Base-by-base conservation (phyloP, 2,329 filamentous ascomycete genomes). In the Phaeosphaeriaceae sp. region DNA sequence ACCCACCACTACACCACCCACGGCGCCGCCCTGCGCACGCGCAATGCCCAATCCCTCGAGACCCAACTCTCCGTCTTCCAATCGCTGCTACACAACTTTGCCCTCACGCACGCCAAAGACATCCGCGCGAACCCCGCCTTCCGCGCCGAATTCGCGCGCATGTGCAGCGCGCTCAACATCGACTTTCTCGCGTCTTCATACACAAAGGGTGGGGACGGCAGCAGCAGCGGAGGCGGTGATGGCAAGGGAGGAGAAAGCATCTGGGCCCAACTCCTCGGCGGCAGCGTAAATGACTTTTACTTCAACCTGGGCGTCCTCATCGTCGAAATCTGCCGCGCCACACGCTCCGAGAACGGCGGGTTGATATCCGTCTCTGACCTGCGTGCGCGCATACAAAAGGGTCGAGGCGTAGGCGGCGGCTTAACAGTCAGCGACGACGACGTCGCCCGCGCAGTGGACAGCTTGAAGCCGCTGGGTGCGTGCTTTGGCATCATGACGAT, bases 1-100 rank as follows among this genome's bases (percentile, higher is more conserved):
- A 91, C 90, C 25, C 91, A 93, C 53, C 93, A 95, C 71, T 98
- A 94, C 82, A 93, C 93, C 58, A 90, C 88, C 24, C 94, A 97
- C 83, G 95, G 95, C 74, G 91, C 89, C 61, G 89, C 86, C 51
- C 88, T 99, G n/a, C 92, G 93, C 63, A 90, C 86, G 57, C 88
- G 88, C 68, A 94, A 98, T 79, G 88, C 92, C 48, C 87, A 89
- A 66, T 94, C 93, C 19, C 88, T 99, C 67, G 89, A 92, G 71
- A 96, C 93, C 40, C 95, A 99, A 76, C 90, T 99, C 61, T 90
- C 93, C 65, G 93, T 98, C 72, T 99, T 99, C 84, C 93, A 96
- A 73, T 95, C 92, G 19, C 86, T 97, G 11, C 88, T 99, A 6
- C 93, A 97, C 80, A 93, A 96, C 78, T 99, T 99, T 79, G 92